These are phyloP conservation scores for Cercospora beticola DNA, from an alignment of 2,329 filamentous ascomycete genomes.

Conservation along the genomic window DNA sequence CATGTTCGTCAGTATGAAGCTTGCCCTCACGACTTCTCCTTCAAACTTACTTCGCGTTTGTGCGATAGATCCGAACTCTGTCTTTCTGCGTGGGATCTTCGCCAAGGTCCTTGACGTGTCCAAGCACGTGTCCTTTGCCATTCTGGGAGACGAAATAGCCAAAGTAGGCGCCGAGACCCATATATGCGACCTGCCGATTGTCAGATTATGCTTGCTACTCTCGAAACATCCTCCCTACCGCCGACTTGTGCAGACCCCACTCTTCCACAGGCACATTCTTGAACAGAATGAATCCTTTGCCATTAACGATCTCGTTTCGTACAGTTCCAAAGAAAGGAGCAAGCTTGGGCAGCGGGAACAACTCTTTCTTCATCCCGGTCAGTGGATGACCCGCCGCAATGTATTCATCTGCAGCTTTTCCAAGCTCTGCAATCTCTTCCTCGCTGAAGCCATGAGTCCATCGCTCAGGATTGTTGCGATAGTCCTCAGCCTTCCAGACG, in stretches of 20 bases:
- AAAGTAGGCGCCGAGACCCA: slow-evolving; percentile 76
- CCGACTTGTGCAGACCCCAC: slow-evolving; percentile 78
- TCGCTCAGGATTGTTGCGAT: slow-evolving; percentile 60
- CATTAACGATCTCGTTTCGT: slow-evolving; percentile 67
- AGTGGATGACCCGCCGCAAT: slow-evolving; percentile 63
- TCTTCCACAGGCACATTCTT: slow-evolving; percentile 74
- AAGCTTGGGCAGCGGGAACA: slow-evolving; percentile 63
- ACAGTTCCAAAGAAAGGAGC: slow-evolving; percentile 56
- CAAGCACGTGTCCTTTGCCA: slow-evolving; percentile 77
- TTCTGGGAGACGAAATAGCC: slow-evolving; percentile 90
- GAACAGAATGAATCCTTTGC: slow-evolving; percentile 87
- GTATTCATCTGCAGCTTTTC: slow-evolving; percentile 67
- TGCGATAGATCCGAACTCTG: slow-evolving; percentile 85
- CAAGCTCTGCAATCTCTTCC: slow-evolving; percentile 67
- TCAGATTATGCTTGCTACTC: neutral
- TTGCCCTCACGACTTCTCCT: neutral
- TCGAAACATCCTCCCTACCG: slow-evolving; percentile 48
- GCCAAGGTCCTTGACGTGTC: slow-evolving; percentile 85
- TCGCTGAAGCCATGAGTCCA: slow-evolving; percentile 71
- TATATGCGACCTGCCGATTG: slow-evolving; percentile 59
- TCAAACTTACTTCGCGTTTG: slow-evolving; percentile 39
- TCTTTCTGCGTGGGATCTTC: slow-evolving; percentile 79
- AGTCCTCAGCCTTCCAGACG: slow-evolving; percentile 69
- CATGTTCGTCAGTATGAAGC: slow-evolving; percentile 48
- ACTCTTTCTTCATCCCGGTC: slow-evolving; percentile 66